Evolutionary conservation across 306 rosid species (phyloP), one percentile per base, ranked within the genome.

Genomic region (Morella rubra): DNA sequence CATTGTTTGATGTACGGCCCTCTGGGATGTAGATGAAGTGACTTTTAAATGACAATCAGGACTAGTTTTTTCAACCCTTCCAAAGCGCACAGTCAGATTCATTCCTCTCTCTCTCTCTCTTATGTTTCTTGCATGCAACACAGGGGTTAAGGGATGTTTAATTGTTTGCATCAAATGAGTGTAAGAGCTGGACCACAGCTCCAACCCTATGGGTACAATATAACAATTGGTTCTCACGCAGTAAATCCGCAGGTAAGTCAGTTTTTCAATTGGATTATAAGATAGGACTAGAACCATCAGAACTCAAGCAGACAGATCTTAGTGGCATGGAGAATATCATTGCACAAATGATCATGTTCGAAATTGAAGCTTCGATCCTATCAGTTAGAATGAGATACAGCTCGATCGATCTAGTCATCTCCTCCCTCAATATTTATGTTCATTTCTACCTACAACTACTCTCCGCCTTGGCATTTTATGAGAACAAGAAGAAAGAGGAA

Each of bases 11-110:
- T 73, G 78, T 24, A 32, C 15, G 75, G 37, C 69, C 82, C 60
- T 15, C 22, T 81, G 76, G 71, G 79, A 50, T 79, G 86, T 78
- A 76, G 85, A 74, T 84, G 87, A 89, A 81, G 81, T 85, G 90
- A 87, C 84, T 78, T 85, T 13, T 72, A 73, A 70, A 66, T 65
- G 89, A 76, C 89, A 87, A 83, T 51, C 55, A 81, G 59, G 73
- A 77, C 59, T 82, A 65, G 79, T 81, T 65, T 77, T 75, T 71
- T 82, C 81, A 87, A 70, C 75, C 44, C 74, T 83, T 81, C 22
- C 71, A 79, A 81, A 75, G 75, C 81, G 77, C 58, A 74, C 90
- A 74, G 82, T 83, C 82, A 71, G 61, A 73, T 60, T 72, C 53
- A 58, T 27, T n/a, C 19, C 40, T 46, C 44, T 20, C 42, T 22